Conservation (phyloP, 1,139 yeast species). For the Candida pseudocylindracea region DNA sequence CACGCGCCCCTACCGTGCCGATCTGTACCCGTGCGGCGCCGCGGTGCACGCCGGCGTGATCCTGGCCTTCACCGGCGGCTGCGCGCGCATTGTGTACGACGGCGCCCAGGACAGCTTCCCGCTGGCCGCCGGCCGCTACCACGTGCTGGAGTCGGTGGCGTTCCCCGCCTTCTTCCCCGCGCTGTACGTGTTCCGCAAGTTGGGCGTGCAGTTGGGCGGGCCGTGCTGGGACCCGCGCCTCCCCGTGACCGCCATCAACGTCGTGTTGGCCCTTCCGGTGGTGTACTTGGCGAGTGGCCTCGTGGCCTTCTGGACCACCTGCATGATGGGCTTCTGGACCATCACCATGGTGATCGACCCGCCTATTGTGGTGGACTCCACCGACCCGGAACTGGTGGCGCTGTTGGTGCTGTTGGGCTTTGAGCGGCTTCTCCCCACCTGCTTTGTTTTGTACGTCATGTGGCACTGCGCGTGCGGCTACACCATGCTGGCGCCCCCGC, state of each 20-base stretch:
- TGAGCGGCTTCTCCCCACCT: conserved; percentile 53
- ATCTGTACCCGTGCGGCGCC: conserved; percentile 77
- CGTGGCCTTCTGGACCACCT: conserved; percentile 37
- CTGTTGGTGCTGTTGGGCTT: conserved; percentile 47
- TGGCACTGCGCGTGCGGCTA: conserved; percentile 21
- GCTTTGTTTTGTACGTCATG: conserved; percentile 50
- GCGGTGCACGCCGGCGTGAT: conserved; percentile 73
- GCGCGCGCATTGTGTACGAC: conserved; percentile 38
- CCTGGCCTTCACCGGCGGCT: conserved; percentile 62
- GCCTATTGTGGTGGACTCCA: conserved; percentile 36
- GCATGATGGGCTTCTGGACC: conserved; percentile 71
- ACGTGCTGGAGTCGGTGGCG: conserved; percentile 30
- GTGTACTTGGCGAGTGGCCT: conserved; percentile 31
- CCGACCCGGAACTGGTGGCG: conserved; percentile 28
- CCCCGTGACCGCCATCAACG: conserved; percentile 29
- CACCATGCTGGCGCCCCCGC: background rate
- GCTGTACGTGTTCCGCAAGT: conserved; percentile 33
- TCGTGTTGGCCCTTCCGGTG: conserved; percentile 36
- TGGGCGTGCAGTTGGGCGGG: conserved; percentile 5
- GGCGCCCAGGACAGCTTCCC: conserved; percentile 30
- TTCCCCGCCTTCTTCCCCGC: conserved; percentile 60
- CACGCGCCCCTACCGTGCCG: conserved; percentile 58
- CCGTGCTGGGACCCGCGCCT: conserved; percentile 53
- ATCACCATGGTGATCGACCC: conserved; percentile 68
- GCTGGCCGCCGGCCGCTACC: conserved; percentile 20